Evolutionary conservation across 257 asterid species (phyloP), one percentile per base, ranked within the genome.

Genomic region (Nyctanthes arbortristis): DNA sequence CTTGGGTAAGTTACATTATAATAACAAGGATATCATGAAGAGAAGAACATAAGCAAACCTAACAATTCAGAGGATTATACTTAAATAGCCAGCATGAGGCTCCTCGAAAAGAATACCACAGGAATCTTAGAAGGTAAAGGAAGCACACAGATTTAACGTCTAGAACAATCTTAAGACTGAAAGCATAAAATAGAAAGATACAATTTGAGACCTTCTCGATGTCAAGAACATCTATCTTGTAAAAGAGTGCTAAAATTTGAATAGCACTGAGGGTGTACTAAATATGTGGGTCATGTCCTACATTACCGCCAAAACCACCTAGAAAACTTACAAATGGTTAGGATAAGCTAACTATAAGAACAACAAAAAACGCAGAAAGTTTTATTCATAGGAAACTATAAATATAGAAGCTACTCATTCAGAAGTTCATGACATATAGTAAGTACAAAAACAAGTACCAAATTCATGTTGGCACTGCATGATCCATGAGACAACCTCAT

Each of bases 261-360:
- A 93, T 87, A 7, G 95, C 96, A 65, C 99, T 89, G 69, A 91
- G 89, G n/a, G 97, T 93, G 78, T 73, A 93, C 77, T 85, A 67
- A 39, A 93, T 0, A 74, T 93, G 98, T 16, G 98, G 93, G 69
- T 93, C 97, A 77, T 93, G 96, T 32, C 97, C 98, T 65, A 89
- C 79, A 71, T 93, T 93, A 69, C 98, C 98, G 70, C 96, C 96
- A 93, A 93, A n/a, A 67, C 97, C 98, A 73, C 98, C 96, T 93
- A 84, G 77, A 1, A 56, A 34, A 56, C 67, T 20, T 34, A 66
- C 34, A 24, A 18, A 63, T 18, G 34, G 5, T n/a, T 20, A 45
- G 18, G 10, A 62, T 40, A 18, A 34, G 18, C 14, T 22, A 33
- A 22, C 60, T 9, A n/a, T n/a, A n/a, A n/a, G n/a, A 65, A 70